Evolutionary conservation across 106 monocot genomes (phyloP), one percentile per base, ranked within the genome.

Genomic region (Xerophyta viscosa): DNA sequence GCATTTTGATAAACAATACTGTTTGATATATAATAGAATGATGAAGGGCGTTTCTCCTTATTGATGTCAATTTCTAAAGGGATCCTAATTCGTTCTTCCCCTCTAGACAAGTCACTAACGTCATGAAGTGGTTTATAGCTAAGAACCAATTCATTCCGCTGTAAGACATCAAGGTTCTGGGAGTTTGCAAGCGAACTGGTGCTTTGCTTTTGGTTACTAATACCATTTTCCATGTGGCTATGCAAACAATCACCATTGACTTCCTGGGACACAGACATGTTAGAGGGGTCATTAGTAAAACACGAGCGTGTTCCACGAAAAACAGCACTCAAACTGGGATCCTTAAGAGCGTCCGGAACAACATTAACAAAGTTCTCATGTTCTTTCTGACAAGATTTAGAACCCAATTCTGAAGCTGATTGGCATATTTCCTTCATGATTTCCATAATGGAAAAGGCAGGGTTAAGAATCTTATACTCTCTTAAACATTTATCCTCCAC

Each of bases 1-100:
- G 81, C 93, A 67, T 88, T 72, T 61, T 84, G 88, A 55, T 75
- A 75, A n/a, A 81, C 58, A 64, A 76, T 45, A 50, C 81, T 94
- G 8, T 56, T 64, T 7, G 74, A 54, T 30, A 94, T 88, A 46
- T 94, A 88, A 49, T 59, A 48, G 65, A 88, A 94, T 27, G 55
- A 61, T 20, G 80, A 63, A 3, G 78, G 80, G 13, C 28, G 62
- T 48, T 62, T 33, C 31, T 76, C 75, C 41, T 36, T 64, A 42
- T 37, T 71, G 20, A 57, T 30, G 24, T 72, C 81, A 52, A 61
- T 78, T 17, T 58, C 64, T 23, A 94, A 41, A 15, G 88, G 51
- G 13, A 94, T 74, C 41, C 47, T 61, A 2, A 81, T 41, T 54
- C 50, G 72, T 60, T 94, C 93, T 76, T 83, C 71, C 26, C 88